A percentile compares a stretch with the other conserved stretches of the same genome.
Evolutionary conservation across 108 stramenopile genomes (phyloP).

Genomic region (Skeletonema menzelii): DNA sequence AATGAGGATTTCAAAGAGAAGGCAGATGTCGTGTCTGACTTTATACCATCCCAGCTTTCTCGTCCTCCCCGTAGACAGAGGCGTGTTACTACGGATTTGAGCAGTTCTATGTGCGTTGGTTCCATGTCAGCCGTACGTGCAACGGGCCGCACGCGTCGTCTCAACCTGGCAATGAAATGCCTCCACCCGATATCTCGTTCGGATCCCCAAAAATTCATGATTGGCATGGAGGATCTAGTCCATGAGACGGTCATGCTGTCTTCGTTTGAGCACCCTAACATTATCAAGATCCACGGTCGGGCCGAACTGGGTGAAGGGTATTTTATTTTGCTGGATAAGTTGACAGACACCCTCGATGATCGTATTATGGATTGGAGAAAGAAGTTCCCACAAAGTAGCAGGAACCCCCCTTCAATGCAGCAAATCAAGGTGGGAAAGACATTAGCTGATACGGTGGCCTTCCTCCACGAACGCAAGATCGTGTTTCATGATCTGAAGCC

Average conservation of each 20-base stretch:
- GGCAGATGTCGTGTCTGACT: not conserved
- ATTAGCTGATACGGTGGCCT: not conserved
- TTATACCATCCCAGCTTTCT: not conserved
- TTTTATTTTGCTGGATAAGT: slow-evolving; percentile 1
- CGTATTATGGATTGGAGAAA: not conserved
- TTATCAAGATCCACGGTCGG: slow-evolving; percentile 37
- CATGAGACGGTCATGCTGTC: slow-evolving; percentile 38
- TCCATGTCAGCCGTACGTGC: not conserved
- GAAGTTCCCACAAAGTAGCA: not conserved
- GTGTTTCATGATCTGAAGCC: slow-evolving; percentile 79
- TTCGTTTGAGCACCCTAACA: slow-evolving; percentile 34
- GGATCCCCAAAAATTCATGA: slow-evolving; percentile 24
- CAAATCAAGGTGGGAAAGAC: slow-evolving; percentile 13
- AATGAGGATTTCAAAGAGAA: not conserved
- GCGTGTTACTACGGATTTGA: not conserved
- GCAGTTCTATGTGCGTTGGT: not conserved
- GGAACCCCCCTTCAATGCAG: not conserved
- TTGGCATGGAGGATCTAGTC: slow-evolving; percentile 37
- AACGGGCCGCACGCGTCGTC: not conserved
- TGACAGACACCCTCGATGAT: slow-evolving; percentile 5
- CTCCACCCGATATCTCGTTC: slow-evolving; percentile 31
- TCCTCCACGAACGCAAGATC: slow-evolving; percentile 27
- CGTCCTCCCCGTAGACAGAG: not conserved
- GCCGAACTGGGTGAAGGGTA: slow-evolving; percentile 3
- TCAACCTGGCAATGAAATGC: slow-evolving; percentile 30